phyloP scores from a whole-genome alignment of 768 basidiomycete species.

The Xerocomus brunneocitrinus region DNA sequence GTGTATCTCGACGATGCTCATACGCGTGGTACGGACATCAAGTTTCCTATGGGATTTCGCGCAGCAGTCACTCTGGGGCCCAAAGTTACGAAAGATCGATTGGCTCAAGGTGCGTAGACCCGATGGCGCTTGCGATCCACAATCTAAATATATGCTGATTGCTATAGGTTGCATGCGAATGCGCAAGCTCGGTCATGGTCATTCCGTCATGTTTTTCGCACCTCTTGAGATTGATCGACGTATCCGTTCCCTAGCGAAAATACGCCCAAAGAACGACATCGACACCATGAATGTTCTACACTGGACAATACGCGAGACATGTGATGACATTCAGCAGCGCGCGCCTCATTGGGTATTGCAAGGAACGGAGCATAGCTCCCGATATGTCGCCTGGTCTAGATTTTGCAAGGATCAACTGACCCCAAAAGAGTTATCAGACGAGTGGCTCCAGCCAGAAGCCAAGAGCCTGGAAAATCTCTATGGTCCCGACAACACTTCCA shows the following conservation, averaged over 20 bases:
- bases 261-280: background rate
- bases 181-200: conserved; percentile 7
- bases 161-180: too few relatives aligned
- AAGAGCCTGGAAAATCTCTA: conserved; percentile 36
- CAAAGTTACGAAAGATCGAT: too few relatives aligned
- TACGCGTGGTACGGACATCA: conserved; percentile 15
- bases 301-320: conserved; percentile 40
- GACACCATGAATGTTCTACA: conserved; percentile 34
- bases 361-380: background rate
- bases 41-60: conserved; percentile 10
- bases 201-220: conserved; percentile 46
- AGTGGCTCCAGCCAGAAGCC: conserved; percentile 40
- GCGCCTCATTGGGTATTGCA: too few relatives aligned
- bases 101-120: too few relatives aligned
- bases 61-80: too few relatives aligned
- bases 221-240: conserved; percentile 38
- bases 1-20: conserved; percentile 15
- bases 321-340: conserved; percentile 18
- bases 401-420: conserved; percentile 10
- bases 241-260: conserved; percentile 30
- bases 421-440: background rate
- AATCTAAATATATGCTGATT: too few relatives aligned
- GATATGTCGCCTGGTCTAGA: conserved; percentile 18
- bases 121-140: too few relatives aligned
- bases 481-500: conserved; percentile 3